These are phyloP conservation scores for Herpetomonas tarakana DNA, from an alignment of 208 protist genomes.

Conservation along the genomic window DNA sequence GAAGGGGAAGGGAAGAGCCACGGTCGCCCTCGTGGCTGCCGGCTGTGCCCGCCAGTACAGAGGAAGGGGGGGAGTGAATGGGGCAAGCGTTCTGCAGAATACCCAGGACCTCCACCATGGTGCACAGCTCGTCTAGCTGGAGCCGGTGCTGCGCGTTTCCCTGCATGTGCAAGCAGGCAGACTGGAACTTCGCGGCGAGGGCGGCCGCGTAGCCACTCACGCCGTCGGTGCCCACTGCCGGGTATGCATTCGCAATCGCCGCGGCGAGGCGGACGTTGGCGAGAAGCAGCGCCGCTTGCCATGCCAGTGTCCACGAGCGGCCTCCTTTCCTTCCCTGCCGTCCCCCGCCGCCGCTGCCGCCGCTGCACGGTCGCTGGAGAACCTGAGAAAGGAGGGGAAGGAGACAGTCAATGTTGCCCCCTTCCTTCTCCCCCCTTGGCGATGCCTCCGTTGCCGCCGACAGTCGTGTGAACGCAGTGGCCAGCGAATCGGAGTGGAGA, in stretches of 20 bases:
- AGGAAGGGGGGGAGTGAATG: background rate
- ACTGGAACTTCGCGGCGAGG: constrained; percentile 28
- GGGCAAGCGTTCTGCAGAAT: constrained; percentile 18
- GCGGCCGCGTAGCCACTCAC: constrained; percentile 22
- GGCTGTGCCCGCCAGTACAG: no score
- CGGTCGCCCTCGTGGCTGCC: no score
- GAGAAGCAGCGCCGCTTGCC: constrained; percentile 32
- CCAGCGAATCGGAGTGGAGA: constrained; percentile 16
- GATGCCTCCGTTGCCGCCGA: constrained; percentile 15
- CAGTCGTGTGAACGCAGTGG: constrained; percentile 29
- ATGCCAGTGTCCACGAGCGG: background rate
- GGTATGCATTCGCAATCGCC: constrained; percentile 15
- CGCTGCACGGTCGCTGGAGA: background rate
- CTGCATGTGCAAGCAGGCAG: constrained; percentile 27
- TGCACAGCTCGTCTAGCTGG: constrained; percentile 49
- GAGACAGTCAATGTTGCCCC: no score
- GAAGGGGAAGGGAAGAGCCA: no score
- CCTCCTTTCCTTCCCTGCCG: no score
- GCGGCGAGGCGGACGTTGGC: constrained; percentile 33
- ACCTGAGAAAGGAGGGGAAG: no score
- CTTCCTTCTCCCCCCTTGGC: no score
- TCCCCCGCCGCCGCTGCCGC: no score
- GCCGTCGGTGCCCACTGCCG: constrained; percentile 8
- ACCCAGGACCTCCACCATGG: constrained; percentile 40
- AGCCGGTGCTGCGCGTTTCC: constrained; percentile 15